Conservation (phyloP, 768 basidiomycete genomes). For the Fibroporia radiculosa region DNA sequence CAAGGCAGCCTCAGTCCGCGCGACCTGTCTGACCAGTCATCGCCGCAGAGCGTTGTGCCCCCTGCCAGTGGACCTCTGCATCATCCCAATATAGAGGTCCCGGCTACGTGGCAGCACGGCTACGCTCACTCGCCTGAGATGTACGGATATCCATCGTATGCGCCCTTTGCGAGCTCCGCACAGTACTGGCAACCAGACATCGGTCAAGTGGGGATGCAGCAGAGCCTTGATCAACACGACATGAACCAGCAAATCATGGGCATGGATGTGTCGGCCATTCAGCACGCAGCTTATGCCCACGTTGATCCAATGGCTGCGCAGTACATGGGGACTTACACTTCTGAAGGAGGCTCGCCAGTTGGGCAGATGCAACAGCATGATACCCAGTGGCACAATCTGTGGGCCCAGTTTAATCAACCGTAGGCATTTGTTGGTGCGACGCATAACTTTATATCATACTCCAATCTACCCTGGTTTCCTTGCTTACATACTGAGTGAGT, state of each 20-base stretch:
- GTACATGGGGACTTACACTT: conserved; percentile 1
- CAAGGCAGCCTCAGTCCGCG: conserved; percentile 6
- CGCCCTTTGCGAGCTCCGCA: neutral
- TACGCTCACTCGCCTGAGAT: conserved; percentile 8
- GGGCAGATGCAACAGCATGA: conserved; percentile 11
- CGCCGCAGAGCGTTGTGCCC: neutral
- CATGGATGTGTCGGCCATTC: conserved; percentile 12
- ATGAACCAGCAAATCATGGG: conserved; percentile 14
- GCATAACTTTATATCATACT: no score
- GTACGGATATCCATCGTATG: neutral
- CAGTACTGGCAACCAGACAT: neutral
- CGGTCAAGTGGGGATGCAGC: neutral
- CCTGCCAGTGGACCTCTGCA: neutral
- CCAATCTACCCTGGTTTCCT: no score
- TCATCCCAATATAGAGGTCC: conserved; percentile 1
- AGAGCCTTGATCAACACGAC: no score
- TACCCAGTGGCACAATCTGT: conserved; percentile 20
- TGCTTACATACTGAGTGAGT: no score
- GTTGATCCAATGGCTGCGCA: neutral
- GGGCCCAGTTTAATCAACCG: conserved; percentile 18
- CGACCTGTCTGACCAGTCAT: conserved; percentile 4
- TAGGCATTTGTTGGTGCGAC: no score
- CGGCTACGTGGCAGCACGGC: conserved; percentile 5
- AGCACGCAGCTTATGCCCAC: conserved; percentile 9
- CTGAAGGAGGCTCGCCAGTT: conserved; percentile 10